Conservation (phyloP, 2,329 filamentous ascomycete genomes). For the Aureobasidium sp. region DNA sequence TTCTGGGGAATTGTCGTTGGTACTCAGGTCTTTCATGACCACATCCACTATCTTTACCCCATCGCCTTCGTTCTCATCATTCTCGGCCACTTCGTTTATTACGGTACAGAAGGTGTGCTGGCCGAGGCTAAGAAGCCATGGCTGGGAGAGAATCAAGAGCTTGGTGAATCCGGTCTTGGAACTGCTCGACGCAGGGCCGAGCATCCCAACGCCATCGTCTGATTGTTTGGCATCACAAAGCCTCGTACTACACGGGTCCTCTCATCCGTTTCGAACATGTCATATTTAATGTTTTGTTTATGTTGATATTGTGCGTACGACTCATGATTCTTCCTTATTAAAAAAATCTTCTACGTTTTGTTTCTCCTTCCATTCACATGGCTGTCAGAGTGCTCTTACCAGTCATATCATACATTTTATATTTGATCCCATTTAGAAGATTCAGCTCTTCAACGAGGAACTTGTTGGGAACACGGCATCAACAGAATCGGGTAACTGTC, state of each 20-base stretch:
- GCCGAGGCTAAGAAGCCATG: conserved; percentile 93
- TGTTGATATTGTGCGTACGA: not conserved
- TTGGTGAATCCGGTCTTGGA: conserved; percentile 70
- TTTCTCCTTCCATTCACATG: no score
- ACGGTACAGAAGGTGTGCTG: conserved; percentile 70
- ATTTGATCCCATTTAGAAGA: no score
- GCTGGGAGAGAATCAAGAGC: conserved; percentile 81
- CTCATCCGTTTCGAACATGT: not conserved
- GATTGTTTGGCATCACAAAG: not conserved
- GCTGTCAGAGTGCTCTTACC: no score
- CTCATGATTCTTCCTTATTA: not conserved
- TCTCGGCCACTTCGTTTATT: conserved; percentile 78
- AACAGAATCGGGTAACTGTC: no score
- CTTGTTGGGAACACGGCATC: no score
- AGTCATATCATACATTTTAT: no score
- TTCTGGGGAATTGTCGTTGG: conserved; percentile 97
- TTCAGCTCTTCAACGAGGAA: no score
- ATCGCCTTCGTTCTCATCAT: conserved; percentile 93
- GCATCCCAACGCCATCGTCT: conserved; percentile 14
- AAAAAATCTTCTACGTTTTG: not conserved
- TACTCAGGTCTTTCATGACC: conserved; percentile 72
- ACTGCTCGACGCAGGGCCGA: conserved; percentile 66
- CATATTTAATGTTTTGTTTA: not conserved
- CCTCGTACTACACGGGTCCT: not conserved
- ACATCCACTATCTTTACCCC: conserved; percentile 85